Base-by-base conservation (phyloP, 345 rosid genomes). In the Citropsis articulata region DNA sequence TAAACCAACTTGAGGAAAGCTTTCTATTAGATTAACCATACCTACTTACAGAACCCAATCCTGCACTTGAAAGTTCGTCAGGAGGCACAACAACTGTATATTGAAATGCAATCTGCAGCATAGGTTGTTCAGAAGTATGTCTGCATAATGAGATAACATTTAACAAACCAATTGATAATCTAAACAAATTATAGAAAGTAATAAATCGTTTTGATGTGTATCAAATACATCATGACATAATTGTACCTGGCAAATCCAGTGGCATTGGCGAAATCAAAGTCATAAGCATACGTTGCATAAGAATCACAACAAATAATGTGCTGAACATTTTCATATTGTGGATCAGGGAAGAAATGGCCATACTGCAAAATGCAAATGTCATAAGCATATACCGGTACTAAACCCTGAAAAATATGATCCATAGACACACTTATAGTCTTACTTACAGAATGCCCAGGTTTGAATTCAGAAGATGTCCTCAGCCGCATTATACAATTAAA, bases 321-420 rank as follows among this genome's bases (percentile, higher is more conserved):
- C 67, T 96, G 99, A 83, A 96, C 97, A 78, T 96, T 92, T 85
- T 94, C 99, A 82, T 94, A 94, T 76, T 92, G 97, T 12, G 99
- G 99, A 88, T 96, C 99, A 6, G 94, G 94, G 81, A 92, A 96
- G 92, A 94, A 96, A 91, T 96, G 98, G 64, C 99, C 98, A 81
- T 86, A 94, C 99, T 96, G 93, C 90, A 86, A 83, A 67, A 63
- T 6, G 65, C 24, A 53, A 68, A 65, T 68, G 82, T 75, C 50
- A n/a, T 76, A 76, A 77, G 53, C 36, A 67, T n/a, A 38, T 24
- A 77, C 59, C 53, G 62, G 36, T 70, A 61, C 70, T 70, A 40
- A 66, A 73, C 60, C 64, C 18, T 22, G 33, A 25, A 67, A 50
- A 81, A 21, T 33, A 22, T 27, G 61, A 18, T 19, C 6, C 5